Base-by-base conservation (phyloP, 805 yeast genomes). In the Metschnikowia anglica region DNA sequence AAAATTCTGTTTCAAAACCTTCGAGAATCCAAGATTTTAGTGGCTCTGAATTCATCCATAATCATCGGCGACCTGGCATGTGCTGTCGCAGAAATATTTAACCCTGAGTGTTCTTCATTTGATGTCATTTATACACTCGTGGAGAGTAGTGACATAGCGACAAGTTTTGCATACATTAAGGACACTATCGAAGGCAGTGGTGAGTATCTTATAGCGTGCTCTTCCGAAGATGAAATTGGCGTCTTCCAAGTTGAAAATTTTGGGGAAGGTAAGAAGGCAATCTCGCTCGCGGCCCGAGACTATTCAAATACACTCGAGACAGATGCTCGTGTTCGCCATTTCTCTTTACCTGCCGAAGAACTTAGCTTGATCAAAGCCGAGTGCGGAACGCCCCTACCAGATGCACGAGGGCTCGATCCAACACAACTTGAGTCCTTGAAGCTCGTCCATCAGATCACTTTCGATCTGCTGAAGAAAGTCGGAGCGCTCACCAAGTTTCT, bases 111-210 rank as follows among this genome's bases (percentile, higher is more conserved):
- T 13, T n/a, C 19, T 4, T 13, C 39, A 2, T 40, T 41, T 18
- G 48, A 49, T 3, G 43, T 38, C 18, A 13, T 21, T 7, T 43
- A 49, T 21, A 35, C 37, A n/a, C 45, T 31, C 18, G 27, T 43
- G 12, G 30, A 37, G 7, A n/a, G 24, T 12, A 8, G 37, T 4
- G n/a, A 23, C 9, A 17, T 41, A 10, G 20, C 38, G 9, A 25
- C 46, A 11, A 43, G 58, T 9, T 41, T 49, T 35, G 51, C 56
- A 11, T 46, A 49, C 19, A 34, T 66, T 2, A 48, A 43, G 10
- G 72, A 67, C 36, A 52, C 44, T n/a, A 44, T 58, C 11, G 51
- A 62, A 2, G 59, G 57, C 19, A 50, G 62, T 3, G 71, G 71
- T 1, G 59, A 56, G 6, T 63, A 59, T 40, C 41, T 61, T n/a